These are phyloP conservation scores for Yamadazyma jaroonii DNA, from an alignment of 1,139 yeast genomes.

Conservation along the genomic window DNA sequence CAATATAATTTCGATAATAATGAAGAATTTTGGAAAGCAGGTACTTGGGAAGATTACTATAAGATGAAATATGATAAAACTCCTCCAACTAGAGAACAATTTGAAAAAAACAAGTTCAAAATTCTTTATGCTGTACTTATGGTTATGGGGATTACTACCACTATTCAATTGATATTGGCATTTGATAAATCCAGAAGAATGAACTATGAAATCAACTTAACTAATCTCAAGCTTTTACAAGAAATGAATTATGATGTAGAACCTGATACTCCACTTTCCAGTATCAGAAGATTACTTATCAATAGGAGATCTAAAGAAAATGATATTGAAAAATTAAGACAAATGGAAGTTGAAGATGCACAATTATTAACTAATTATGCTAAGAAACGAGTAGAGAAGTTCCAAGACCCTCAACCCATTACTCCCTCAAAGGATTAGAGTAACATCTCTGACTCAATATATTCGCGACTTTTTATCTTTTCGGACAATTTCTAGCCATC, in stretches of 20 bases:
- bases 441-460: no score
- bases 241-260: conserved; percentile 56
- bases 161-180: conserved; percentile 45
- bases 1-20: conserved; percentile 32
- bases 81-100: conserved; percentile 43
- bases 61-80: conserved; percentile 35
- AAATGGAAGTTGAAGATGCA: conserved; percentile 25
- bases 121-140: conserved; percentile 43
- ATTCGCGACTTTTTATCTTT: no score
- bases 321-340: conserved; percentile 17
- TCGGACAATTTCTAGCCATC: neutral
- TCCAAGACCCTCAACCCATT: no score
- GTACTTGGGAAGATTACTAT: conserved; percentile 70
- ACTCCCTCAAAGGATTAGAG: no score
- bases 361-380: conserved; percentile 35
- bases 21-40: conserved; percentile 61
- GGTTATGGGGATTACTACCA: conserved; percentile 37
- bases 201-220: conserved; percentile 24
- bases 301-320: conserved; percentile 45
- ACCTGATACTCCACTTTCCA: conserved; percentile 38
- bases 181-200: conserved; percentile 34
- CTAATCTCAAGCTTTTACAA: conserved; percentile 45
- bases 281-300: conserved; percentile 59
- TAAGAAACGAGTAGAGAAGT: conserved; percentile 21
- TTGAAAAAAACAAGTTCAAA: conserved; percentile 44